Conservation (phyloP, 2,329 filamentous ascomycete species). For the Aspergillus transmontanensis region DNA sequence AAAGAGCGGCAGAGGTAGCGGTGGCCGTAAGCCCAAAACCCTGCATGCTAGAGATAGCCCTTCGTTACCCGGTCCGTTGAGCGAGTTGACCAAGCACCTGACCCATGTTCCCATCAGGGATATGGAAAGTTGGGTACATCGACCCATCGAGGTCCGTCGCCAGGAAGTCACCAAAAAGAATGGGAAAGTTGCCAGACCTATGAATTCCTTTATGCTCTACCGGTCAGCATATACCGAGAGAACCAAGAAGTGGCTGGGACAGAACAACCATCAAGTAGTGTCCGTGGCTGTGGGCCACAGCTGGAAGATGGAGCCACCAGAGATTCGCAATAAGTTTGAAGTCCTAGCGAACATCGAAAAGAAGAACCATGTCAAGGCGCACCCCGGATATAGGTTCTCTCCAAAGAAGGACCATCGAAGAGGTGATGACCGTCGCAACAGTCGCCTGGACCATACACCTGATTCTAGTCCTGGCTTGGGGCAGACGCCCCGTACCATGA, state of each 20-base stretch:
- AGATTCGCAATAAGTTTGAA: constrained; percentile 74
- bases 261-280: constrained; percentile 93
- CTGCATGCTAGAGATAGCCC: not conserved
- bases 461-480: constrained; percentile 22
- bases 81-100: constrained; percentile 38
- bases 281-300: constrained; percentile 84
- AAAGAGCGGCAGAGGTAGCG: constrained; percentile 17
- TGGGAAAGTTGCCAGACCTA: constrained; percentile 83
- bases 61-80: constrained; percentile 27
- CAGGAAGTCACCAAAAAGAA: constrained; percentile 70
- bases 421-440: constrained; percentile 39
- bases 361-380: constrained; percentile 79
- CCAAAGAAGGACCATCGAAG: constrained; percentile 64
- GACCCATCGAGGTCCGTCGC: constrained; percentile 66
- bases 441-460: constrained; percentile 22
- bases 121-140: constrained; percentile 78
- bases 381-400: constrained; percentile 92
- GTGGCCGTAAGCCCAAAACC: constrained; percentile 16
- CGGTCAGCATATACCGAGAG: constrained; percentile 88
- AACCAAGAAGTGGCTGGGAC: constrained; percentile 75
- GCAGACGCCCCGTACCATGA: constrained; percentile 25
- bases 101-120: constrained; percentile 66
- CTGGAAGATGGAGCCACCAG: constrained; percentile 79
- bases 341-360: constrained; percentile 78
- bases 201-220: constrained; percentile 99